These are phyloP conservation scores for Suillus placidus DNA, from an alignment of 768 basidiomycete genomes.

Conservation along the genomic window DNA sequence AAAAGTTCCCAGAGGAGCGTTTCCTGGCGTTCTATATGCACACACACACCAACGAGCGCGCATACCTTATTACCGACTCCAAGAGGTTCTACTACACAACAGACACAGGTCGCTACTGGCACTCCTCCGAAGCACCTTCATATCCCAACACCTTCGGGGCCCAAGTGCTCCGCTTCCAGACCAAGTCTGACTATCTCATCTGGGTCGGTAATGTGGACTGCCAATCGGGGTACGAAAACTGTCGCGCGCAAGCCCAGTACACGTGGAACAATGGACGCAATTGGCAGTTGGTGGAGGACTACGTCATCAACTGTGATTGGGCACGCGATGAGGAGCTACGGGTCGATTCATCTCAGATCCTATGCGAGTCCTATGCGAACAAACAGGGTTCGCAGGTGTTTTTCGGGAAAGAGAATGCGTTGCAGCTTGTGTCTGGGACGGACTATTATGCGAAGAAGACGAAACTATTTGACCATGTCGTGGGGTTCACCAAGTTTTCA, in stretches of 20 bases:
- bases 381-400: slow-evolving; percentile 79
- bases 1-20: slow-evolving; percentile 56
- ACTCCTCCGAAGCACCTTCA: slow-evolving; percentile 54
- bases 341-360: slow-evolving; percentile 83
- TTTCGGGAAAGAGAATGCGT: slow-evolving; percentile 54
- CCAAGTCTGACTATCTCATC: slow-evolving; percentile 80
- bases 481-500: slow-evolving; percentile 96
- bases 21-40: slow-evolving; percentile 92
- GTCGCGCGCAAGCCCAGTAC: slow-evolving; percentile 77
- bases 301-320: slow-evolving; percentile 92
- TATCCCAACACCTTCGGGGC: slow-evolving; percentile 80
- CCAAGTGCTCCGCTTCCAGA: slow-evolving; percentile 85
- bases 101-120: slow-evolving; percentile 78
- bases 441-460: slow-evolving; percentile 72
- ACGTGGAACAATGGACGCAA: slow-evolving; percentile 73
- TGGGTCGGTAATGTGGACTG: slow-evolving; percentile 86
- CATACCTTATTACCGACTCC: slow-evolving; percentile 82
- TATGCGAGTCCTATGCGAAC: slow-evolving; percentile 86
- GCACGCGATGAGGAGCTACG: slow-evolving; percentile 77
- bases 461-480: slow-evolving; percentile 83
- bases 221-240: slow-evolving; percentile 46
- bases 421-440: slow-evolving; percentile 78
- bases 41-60: slow-evolving; percentile 73
- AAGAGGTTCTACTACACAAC: slow-evolving; percentile 77
- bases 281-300: slow-evolving; percentile 80